phyloP scores from a whole-genome alignment of 805 yeast genomes.

The Candida mattraensis region DNA sequence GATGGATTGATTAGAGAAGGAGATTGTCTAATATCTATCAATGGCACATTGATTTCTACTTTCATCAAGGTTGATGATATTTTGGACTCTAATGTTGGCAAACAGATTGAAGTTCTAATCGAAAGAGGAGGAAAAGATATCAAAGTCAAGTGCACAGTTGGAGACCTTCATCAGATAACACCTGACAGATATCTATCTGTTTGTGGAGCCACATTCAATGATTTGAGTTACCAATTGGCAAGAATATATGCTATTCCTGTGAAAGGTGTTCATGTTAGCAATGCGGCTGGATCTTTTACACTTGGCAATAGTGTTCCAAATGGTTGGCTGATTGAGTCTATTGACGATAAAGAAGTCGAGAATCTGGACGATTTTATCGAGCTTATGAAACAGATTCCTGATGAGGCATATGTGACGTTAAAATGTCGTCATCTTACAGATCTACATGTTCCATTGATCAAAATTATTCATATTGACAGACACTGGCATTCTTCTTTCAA shows the following conservation, averaged over 20 bases:
- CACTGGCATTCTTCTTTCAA: slow-evolving; percentile 80
- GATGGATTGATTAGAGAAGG: slow-evolving; percentile 76
- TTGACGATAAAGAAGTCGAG: slow-evolving; percentile 75
- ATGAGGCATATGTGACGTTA: slow-evolving; percentile 66
- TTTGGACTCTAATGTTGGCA: slow-evolving; percentile 68
- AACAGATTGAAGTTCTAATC: slow-evolving; percentile 52
- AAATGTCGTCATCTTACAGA: slow-evolving; percentile 78
- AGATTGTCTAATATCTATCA: slow-evolving; percentile 74
- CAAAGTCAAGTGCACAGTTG: slow-evolving; percentile 53
- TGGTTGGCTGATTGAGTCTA: slow-evolving; percentile 80
- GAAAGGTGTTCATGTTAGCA: slow-evolving; percentile 76
- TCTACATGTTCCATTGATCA: slow-evolving; percentile 67
- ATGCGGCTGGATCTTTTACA: slow-evolving; percentile 76
- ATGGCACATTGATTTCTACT: slow-evolving; percentile 61
- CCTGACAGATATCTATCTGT: slow-evolving; percentile 81
- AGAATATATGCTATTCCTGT: slow-evolving; percentile 82
- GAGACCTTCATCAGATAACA: slow-evolving; percentile 77
- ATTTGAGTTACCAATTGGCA: slow-evolving; percentile 86
- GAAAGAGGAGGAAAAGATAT: slow-evolving; percentile 75
- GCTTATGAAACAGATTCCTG: slow-evolving; percentile 78
- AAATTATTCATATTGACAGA: slow-evolving; percentile 73
- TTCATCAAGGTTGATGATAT: slow-evolving; percentile 83
- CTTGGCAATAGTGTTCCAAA: slow-evolving; percentile 55
- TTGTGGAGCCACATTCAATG: slow-evolving; percentile 84
- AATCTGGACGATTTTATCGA: slow-evolving; percentile 73